Conservation (phyloP, 495 filamentous ascomycete species). For the Cladorrhinum samala region DNA sequence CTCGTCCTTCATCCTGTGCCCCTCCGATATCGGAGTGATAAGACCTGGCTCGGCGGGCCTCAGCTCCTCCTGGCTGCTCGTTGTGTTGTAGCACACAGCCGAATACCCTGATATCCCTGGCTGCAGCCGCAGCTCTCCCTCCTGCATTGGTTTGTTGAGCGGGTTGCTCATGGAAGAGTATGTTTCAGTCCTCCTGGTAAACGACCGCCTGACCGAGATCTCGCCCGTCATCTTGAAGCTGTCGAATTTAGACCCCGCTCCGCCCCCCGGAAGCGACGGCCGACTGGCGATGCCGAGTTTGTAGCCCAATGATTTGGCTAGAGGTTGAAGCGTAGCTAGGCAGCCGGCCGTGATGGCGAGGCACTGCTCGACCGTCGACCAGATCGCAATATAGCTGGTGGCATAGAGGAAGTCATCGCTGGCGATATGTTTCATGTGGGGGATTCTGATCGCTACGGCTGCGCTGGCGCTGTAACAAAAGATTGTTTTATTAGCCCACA, state of each 20-base stretch:
- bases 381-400: conserved; percentile 28
- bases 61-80: too few relatives aligned
- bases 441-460: conserved; percentile 25
- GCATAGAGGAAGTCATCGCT: conserved; percentile 27
- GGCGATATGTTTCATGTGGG: conserved; percentile 18
- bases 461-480: conserved; percentile 22
- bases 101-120: conserved; percentile 4
- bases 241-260: background rate
- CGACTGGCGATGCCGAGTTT: conserved; percentile 7
- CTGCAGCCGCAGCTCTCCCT: conserved; percentile 4
- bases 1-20: too few relatives aligned
- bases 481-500: background rate
- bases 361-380: conserved; percentile 30
- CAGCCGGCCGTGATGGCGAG: conserved; percentile 29
- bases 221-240: background rate
- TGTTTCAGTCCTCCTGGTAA: conserved; percentile 4
- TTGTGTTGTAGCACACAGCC: conserved; percentile 12
- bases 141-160: background rate
- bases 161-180: background rate
- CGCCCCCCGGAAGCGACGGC: background rate
- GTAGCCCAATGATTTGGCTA: conserved; percentile 13
- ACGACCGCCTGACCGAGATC: conserved; percentile 10
- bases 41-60: too few relatives aligned
- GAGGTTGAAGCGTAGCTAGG: conserved; percentile 29
- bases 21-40: too few relatives aligned